Base-by-base conservation (phyloP, 2,329 filamentous ascomycete genomes). In the Cladosporium colombiae region DNA sequence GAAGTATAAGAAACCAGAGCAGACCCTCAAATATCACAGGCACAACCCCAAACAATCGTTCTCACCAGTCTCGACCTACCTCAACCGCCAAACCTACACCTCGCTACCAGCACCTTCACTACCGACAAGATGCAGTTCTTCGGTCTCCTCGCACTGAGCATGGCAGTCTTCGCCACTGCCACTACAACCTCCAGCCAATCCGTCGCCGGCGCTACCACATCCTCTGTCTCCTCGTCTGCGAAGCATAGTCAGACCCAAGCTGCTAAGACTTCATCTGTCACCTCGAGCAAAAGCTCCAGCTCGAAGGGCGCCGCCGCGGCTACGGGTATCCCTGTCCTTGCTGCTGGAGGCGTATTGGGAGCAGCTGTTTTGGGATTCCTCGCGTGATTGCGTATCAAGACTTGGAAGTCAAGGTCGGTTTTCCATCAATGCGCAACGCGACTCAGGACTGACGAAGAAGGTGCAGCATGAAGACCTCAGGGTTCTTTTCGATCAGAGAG, bases 271-370 rank as follows among this genome's bases (percentile, higher is more conserved):
- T 29, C 27, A 6, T 29, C 27, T 29, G 27, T 6, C 59, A 31
- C 40, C 18, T 14, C 29, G 7, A 62, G 46, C 37, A 50, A 31
- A 29, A 53, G 44, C 37, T 49, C 59, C 23, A 53, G 33, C 23
- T 62, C 60, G 31, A 53, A 62, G 46, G 60, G 46, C 18, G 46
- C 21, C 16, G 60, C 60, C 6, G 37, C 60, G n/a, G 44, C 46
- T 11, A 62, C 58, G 21, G 58, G 35, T 10, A 23, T 62, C 13
- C 35, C 58, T 21, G 29, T 62, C 8, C 35, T 62, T 49, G 59
- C 59, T 8, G 59, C 59, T 52, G 59, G 59, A 52, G 59, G 59
- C 59, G 59, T 44, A 8, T 33, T 52, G 23, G 59, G 58, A n/a
- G 58, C 29, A 25, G 59, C 60, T 18, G 60, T 63, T 13, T 18